These are phyloP conservation scores for Amylocystis lapponica DNA, from an alignment of 768 basidiomycete species.

Conservation along the genomic window DNA sequence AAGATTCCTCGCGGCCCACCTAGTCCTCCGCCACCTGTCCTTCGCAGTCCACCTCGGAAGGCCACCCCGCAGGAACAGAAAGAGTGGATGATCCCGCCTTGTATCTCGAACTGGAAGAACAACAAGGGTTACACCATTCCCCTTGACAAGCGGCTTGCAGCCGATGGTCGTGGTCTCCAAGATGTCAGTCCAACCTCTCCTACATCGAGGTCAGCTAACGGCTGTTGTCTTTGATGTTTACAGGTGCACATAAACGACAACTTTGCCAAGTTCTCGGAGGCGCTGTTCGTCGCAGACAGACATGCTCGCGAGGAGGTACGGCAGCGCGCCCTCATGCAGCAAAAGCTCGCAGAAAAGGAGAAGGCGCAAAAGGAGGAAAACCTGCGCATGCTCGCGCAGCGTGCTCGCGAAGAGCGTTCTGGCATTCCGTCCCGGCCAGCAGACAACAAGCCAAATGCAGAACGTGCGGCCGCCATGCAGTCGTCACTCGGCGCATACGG, in stretches of 20 bases:
- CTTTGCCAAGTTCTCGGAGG: constrained; percentile 98
- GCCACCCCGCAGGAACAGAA: constrained; percentile 97
- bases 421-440: constrained; percentile 43
- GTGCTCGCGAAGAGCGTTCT: constrained; percentile 89
- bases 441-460: constrained; percentile 53
- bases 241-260: constrained; percentile 98
- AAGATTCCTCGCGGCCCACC: constrained; percentile 97
- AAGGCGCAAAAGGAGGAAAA: constrained; percentile 97
- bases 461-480: constrained; percentile 65
- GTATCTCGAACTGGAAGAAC: constrained; percentile 99
- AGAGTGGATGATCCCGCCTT: constrained; percentile 99
- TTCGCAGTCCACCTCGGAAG: constrained; percentile 92
- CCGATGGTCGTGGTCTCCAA: constrained; percentile 96
- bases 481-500: constrained; percentile 83
- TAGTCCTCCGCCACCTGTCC: constrained; percentile 92
- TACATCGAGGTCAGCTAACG: background rate
- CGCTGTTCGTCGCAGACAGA: constrained; percentile 90
- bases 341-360: constrained; percentile 97
- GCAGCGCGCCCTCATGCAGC: constrained; percentile 95
- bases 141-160: constrained; percentile 94
- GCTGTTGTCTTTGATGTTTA: background rate
- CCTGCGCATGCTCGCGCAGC: constrained; percentile 87
- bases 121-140: constrained; percentile 99
- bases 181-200: constrained; percentile 56
- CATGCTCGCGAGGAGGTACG: constrained; percentile 98